Evolutionary conservation across 2,329 filamentous ascomycete species (phyloP).

Genomic region (Penicillium aurantiogriseum): DNA sequence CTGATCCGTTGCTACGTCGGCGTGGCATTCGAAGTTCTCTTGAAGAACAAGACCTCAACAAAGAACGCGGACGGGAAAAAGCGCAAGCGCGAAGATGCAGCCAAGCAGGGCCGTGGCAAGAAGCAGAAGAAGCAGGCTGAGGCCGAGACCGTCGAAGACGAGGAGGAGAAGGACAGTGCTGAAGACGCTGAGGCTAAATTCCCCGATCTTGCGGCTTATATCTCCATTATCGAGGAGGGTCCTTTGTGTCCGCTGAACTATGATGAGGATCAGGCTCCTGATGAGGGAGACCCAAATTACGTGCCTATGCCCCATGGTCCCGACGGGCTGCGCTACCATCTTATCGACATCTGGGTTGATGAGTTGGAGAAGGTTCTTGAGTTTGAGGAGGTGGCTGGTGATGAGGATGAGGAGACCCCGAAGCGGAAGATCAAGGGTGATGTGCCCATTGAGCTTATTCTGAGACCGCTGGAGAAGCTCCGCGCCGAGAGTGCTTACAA

Average conservation of each 20-base stretch:
- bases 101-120: constrained; percentile 25
- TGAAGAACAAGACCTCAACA: constrained; percentile 28
- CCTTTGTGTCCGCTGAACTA: constrained; percentile 43
- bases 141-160: constrained; percentile 18
- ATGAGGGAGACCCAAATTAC: constrained; percentile 29
- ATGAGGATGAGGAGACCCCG: constrained; percentile 25
- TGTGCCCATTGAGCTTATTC: constrained; percentile 41
- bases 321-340: constrained; percentile 81
- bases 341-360: constrained; percentile 88
- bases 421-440: constrained; percentile 36
- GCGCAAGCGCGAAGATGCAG: constrained; percentile 33
- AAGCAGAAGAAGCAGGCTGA: constrained; percentile 31
- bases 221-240: constrained; percentile 42
- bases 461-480: constrained; percentile 47
- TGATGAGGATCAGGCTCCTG: constrained; percentile 31
- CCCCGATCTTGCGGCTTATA: constrained; percentile 38
- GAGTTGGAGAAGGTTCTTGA: constrained; percentile 73
- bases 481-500: constrained; percentile 62
- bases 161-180: constrained; percentile 21
- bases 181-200: constrained; percentile 25
- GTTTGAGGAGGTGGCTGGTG: constrained; percentile 39
- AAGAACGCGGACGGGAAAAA: constrained; percentile 25
- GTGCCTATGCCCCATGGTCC: constrained; percentile 60
- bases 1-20: constrained; percentile 76
- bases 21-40: constrained; percentile 58